Evolutionary conservation across 169 alveolate species (phyloP).

Genomic region (Eimeria acervulina): DNA sequence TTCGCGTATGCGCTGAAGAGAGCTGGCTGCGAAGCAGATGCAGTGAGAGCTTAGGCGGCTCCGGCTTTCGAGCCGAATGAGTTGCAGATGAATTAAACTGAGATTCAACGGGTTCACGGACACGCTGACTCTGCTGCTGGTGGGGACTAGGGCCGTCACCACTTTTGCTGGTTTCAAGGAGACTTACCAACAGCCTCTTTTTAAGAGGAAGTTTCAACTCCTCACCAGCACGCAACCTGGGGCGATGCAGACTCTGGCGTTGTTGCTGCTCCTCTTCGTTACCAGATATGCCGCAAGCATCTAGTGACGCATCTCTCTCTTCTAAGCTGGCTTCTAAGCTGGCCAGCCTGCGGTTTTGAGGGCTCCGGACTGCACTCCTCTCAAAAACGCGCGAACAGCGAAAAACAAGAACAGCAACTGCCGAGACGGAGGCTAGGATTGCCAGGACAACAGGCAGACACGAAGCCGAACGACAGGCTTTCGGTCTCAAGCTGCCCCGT

Average conservation of each 20-base stretch:
- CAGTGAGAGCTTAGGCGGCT: background rate
- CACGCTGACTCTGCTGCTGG: background rate
- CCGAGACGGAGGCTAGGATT: background rate
- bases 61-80: background rate
- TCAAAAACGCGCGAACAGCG: background rate
- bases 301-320: background rate
- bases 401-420: background rate
- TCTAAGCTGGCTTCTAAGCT: background rate
- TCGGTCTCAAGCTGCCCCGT: background rate
- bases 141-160: background rate
- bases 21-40: background rate
- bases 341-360: slow-evolving; percentile 21
- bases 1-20: background rate
- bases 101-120: background rate
- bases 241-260: background rate
- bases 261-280: background rate
- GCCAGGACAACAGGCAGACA: background rate
- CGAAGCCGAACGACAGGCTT: background rate
- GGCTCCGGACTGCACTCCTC: background rate
- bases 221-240: background rate
- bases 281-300: background rate
- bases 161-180: background rate
- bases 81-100: background rate
- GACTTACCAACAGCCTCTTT: background rate
- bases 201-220: background rate